Conservation (phyloP, 2,329 filamentous ascomycete species). For the Sarocladium brachiariae region DNA sequence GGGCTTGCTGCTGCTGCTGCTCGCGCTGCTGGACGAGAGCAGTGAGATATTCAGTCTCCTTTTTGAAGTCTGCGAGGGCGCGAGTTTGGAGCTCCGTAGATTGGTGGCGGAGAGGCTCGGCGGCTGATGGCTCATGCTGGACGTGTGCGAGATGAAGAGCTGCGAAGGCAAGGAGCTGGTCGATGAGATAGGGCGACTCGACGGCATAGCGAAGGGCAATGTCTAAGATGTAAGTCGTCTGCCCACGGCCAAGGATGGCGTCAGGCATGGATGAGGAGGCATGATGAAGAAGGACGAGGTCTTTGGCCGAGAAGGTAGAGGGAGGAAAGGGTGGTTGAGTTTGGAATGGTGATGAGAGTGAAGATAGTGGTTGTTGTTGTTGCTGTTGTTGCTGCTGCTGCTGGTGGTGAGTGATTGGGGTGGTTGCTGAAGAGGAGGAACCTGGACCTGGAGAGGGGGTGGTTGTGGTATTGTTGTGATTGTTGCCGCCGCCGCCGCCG, state of each 20-base stretch:
- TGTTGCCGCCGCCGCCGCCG: no score
- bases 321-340: constrained; percentile 14
- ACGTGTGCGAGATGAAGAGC: constrained; percentile 31
- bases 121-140: constrained; percentile 11
- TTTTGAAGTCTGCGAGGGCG: constrained; percentile 32
- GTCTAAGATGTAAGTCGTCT: constrained; percentile 20
- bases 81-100: constrained; percentile 39
- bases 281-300: constrained; percentile 34
- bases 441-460: neutral
- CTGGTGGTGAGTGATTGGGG: constrained; percentile 11
- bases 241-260: constrained; percentile 16
- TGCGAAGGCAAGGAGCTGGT: constrained; percentile 38
- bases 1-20: neutral
- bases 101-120: constrained; percentile 24
- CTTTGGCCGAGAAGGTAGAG: constrained; percentile 26
- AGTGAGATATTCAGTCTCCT: constrained; percentile 16
- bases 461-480: no score
- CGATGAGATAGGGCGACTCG: constrained; percentile 36
- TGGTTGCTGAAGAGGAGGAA: constrained; percentile 8
- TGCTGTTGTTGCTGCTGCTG: no score
- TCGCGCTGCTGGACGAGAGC: neutral
- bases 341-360: constrained; percentile 8
- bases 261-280: constrained; percentile 20
- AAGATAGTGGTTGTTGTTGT: no score
- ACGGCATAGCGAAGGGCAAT: constrained; percentile 26